Base-by-base conservation (phyloP, 371 early-diverging fungal species). In the Encephalitozoon hellem region DNA sequence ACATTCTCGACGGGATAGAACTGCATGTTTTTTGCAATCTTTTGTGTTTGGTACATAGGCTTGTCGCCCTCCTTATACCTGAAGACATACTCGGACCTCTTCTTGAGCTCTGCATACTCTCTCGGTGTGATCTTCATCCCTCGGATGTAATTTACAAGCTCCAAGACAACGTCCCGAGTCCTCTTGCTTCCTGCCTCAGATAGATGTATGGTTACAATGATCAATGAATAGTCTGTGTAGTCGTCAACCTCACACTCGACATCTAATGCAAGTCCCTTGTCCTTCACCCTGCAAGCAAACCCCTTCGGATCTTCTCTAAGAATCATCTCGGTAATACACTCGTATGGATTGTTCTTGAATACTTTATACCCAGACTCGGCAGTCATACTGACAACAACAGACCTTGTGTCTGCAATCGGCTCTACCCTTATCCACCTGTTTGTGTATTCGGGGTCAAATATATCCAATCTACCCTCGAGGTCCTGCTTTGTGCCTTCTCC, bases 1-100 rank as follows among this genome's bases (percentile, higher is more conserved):
- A 73, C 67, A 74, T 82, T 74, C 43, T 76, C 76, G 11, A 76
- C 47, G 2, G 82, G 79, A 39, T 74, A 74, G 28, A 34, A 74
- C 49, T 76, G 78, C 77, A 84, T 76, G 51, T n/a, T 71, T 11
- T 63, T 42, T 12, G 70, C 15, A 12, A 79, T 32, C 15, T 9
- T 42, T 26, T 72, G 74, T 6, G 72, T 69, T 4, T 77, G 47
- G 18, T 80, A 75, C 51, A 82, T 77, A 42, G 80, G 78, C 8
- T 76, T 79, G 26, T 74, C 53, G 1, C 55, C 72, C 53, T 80
- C 80, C 0, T 42, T 45, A 53, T 69, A 69, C n/a, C 74, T 63
- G 54, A 82, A 80, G 25, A 65, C 69, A 38, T 59, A 43, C 47
- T 51, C 34, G 8, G 45, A 18, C 4, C 80, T 70, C 18, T 34